These are phyloP conservation scores for Coemansia sp. DNA, from an alignment of 192 early-diverging fungal genomes.

Conservation along the genomic window DNA sequence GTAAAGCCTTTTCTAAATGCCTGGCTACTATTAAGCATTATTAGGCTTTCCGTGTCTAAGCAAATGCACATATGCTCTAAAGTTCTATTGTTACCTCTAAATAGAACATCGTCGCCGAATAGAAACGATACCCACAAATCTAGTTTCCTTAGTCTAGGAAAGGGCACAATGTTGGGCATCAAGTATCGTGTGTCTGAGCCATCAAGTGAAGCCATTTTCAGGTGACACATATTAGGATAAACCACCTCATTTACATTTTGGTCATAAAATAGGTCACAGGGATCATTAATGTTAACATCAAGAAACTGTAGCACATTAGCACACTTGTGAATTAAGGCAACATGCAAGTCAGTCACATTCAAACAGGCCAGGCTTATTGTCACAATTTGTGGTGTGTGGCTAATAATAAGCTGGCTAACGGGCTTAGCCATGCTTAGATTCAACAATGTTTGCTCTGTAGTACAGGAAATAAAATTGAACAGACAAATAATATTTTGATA, in stretches of 20 bases:
- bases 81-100: slow-evolving; percentile 5
- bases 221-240: neutral
- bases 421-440: neutral
- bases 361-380: neutral
- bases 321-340: neutral
- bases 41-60: neutral
- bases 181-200: neutral
- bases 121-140: neutral
- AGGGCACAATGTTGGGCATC: neutral
- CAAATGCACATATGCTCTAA: neutral
- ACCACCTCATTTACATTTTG: neutral
- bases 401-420: neutral
- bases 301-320: neutral
- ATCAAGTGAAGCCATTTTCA: neutral
- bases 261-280: neutral
- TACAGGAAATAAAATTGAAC: neutral
- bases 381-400: neutral
- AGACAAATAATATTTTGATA: neutral
- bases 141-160: neutral
- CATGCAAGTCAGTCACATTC: too few species aligned
- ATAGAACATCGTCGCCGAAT: slow-evolving; percentile 6
- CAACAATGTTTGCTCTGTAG: neutral
- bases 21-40: neutral
- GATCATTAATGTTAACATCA: neutral
- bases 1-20: neutral